phyloP scores from a whole-genome alignment of 139 green algal genomes.

The Chlorella ohadii region DNA sequence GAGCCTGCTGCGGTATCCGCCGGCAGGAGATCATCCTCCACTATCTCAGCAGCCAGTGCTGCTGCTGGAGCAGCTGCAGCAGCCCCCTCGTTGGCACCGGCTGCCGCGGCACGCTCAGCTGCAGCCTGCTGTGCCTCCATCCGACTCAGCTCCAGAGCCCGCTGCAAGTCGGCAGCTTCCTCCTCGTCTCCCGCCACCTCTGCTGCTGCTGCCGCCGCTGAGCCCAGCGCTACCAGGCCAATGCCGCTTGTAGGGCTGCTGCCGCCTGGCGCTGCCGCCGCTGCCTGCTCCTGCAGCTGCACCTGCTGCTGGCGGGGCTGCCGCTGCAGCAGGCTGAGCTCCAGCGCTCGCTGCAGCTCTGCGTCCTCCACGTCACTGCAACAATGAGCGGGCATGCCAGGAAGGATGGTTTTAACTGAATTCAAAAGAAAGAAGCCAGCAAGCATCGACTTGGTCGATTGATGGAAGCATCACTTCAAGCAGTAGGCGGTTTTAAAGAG shows the following conservation, averaged over 20 bases:
- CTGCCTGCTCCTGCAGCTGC: not conserved
- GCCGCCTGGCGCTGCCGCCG: not conserved
- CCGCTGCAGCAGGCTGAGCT: slow-evolving; percentile 1
- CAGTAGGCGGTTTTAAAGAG: too few species aligned
- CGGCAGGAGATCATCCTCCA: not conserved
- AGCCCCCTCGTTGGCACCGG: not conserved
- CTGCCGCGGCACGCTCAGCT: too few species aligned
- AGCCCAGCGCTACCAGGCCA: not conserved
- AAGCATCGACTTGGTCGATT: too few species aligned
- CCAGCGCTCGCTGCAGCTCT: slow-evolving; percentile 16
- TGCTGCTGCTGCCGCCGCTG: not conserved
- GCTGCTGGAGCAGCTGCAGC: not conserved
- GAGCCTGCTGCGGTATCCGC: not conserved
- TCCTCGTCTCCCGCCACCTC: not conserved
- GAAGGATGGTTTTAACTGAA: too few species aligned
- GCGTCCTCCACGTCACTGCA: not conserved
- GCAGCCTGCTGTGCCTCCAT: too few species aligned
- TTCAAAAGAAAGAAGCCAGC: too few species aligned
- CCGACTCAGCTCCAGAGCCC: too few species aligned
- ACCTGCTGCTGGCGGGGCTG: not conserved
- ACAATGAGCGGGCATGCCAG: not conserved
- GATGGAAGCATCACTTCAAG: too few species aligned
- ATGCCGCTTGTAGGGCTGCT: too few species aligned
- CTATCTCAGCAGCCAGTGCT: not conserved
- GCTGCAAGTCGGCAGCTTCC: too few species aligned